phyloP scores from a whole-genome alignment of 2,329 filamentous ascomycete genomes.

The Cladosporium sp. region DNA sequence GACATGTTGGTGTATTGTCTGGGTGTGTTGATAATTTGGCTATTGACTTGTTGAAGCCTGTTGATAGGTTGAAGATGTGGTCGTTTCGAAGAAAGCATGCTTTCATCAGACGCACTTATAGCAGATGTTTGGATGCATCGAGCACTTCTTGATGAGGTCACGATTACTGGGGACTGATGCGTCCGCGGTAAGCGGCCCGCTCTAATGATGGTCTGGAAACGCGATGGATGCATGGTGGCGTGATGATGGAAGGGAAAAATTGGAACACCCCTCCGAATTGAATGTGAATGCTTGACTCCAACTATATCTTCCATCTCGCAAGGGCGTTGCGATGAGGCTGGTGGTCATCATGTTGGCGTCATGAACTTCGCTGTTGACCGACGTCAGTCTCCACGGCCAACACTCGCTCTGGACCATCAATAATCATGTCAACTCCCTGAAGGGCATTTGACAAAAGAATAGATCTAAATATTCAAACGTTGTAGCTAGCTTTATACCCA shows the following conservation, averaged over 20 bases:
- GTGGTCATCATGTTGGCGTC: constrained; percentile 5
- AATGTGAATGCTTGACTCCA: neutral
- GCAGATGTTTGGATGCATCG: neutral
- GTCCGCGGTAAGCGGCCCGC: neutral
- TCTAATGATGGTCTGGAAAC: neutral
- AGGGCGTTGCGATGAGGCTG: neutral
- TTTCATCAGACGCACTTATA: constrained; percentile 2
- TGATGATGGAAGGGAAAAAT: neutral
- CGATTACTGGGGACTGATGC: constrained; percentile 5
- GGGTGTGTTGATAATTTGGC: constrained; percentile 13
- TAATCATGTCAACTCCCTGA: too few relatives aligned
- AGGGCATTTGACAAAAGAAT: too few relatives aligned
- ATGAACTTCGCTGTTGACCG: neutral
- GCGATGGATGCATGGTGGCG: constrained; percentile 9
- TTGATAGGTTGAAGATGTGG: constrained; percentile 4
- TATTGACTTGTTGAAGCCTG: constrained; percentile 7
- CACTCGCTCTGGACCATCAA: too few relatives aligned
- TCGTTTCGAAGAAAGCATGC: neutral
- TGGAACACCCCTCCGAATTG: neutral
- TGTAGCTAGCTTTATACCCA: too few relatives aligned
- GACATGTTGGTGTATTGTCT: constrained; percentile 21
- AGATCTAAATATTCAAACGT: too few relatives aligned
- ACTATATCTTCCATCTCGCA: neutral
- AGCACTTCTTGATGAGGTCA: constrained; percentile 6
- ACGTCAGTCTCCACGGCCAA: neutral